Percentiles rank a stretch among this genome's conserved stretches.
These are phyloP conservation scores for Phytophthora sojae DNA, from an alignment of 352 stramenopile genomes.

Conservation along the genomic window DNA sequence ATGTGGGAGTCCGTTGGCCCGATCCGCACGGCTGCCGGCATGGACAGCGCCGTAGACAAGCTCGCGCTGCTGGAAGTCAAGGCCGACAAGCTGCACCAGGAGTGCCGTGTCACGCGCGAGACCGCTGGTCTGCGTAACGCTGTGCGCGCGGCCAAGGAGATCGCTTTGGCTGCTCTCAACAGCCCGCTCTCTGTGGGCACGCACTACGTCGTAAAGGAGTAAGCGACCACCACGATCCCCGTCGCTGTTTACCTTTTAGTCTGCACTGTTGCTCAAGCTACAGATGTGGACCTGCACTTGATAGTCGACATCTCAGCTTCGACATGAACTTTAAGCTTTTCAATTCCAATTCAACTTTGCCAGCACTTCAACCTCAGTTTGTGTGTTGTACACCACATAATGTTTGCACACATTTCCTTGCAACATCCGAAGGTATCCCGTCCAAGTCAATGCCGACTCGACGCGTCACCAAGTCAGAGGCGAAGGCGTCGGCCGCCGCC, in stretches of 20 bases:
- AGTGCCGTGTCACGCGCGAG: constrained; percentile 70
- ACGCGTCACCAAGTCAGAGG: constrained; percentile 32
- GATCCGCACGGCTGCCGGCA: constrained; percentile 80
- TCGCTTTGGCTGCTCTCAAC: constrained; percentile 82
- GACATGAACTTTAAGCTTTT: neutral
- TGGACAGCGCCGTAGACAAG: constrained; percentile 82
- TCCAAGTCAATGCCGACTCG: constrained; percentile 18
- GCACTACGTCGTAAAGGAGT: constrained; percentile 88
- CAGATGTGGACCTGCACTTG: neutral
- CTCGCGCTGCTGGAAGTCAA: constrained; percentile 83
- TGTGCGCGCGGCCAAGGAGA: constrained; percentile 84
- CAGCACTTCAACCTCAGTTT: neutral
- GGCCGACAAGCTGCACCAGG: constrained; percentile 80
- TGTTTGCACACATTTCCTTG: neutral
- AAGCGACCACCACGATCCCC: neutral
- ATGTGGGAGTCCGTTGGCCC: constrained; percentile 96
- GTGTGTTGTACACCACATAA: neutral
- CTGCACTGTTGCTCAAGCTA: too few relatives aligned
- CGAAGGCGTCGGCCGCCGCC: constrained; percentile 15
- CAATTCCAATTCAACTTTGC: neutral
- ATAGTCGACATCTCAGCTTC: neutral
- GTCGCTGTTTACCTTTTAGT: neutral
- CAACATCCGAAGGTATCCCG: neutral
- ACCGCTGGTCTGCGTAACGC: constrained; percentile 91
- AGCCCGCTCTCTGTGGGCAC: constrained; percentile 89